phyloP scores from a whole-genome alignment of 306 rosid species.

The Medicago ruthenica region DNA sequence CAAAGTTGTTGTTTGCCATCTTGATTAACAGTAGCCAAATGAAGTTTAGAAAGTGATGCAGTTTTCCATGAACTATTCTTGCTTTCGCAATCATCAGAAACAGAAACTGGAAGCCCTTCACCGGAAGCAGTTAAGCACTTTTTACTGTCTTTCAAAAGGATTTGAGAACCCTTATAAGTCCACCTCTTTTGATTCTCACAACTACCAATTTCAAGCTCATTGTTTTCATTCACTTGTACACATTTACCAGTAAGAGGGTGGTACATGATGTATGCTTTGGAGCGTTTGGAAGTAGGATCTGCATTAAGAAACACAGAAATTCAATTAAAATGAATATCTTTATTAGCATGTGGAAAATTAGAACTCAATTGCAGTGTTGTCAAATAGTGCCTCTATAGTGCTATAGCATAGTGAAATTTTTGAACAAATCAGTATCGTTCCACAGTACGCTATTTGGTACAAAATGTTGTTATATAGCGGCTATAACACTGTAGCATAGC shows the following conservation, averaged over 20 bases:
- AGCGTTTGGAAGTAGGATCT: slow-evolving; percentile 55
- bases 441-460: too few species aligned
- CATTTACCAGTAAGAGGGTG: slow-evolving; percentile 56
- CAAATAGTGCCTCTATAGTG: too few species aligned
- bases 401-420: too few species aligned
- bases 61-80: slow-evolving; percentile 47
- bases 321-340: neutral
- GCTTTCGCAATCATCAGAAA: slow-evolving; percentile 49
- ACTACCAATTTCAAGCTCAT: slow-evolving; percentile 50
- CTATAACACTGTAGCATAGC: too few species aligned
- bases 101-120: slow-evolving; percentile 43
- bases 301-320: slow-evolving; percentile 29
- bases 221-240: slow-evolving; percentile 43
- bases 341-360: neutral
- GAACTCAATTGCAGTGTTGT: neutral
- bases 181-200: slow-evolving; percentile 48
- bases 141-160: slow-evolving; percentile 20
- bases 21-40: slow-evolving; percentile 46
- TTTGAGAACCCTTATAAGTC: slow-evolving; percentile 33
- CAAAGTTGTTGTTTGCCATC: slow-evolving; percentile 35
- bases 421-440: too few species aligned
- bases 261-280: slow-evolving; percentile 43
- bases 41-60: slow-evolving; percentile 51
- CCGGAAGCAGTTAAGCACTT: slow-evolving; percentile 46
- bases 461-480: too few species aligned